These are phyloP conservation scores for Millerozyma acaciae DNA, from an alignment of 805 yeast genomes.

Conservation along the genomic window DNA sequence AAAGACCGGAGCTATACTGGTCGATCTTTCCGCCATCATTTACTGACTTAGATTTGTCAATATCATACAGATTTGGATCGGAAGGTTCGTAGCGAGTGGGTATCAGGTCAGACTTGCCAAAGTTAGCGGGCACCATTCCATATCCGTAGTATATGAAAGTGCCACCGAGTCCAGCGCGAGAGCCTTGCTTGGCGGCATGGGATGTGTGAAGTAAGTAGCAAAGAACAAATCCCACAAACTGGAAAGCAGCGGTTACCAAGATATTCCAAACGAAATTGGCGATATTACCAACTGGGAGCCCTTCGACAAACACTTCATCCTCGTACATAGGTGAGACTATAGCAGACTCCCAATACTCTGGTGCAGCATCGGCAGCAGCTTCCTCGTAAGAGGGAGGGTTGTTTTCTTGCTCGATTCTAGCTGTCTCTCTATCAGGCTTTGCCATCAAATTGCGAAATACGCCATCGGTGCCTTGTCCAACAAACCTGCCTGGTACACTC, in stretches of 20 bases:
- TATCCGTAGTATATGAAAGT: slow-evolving; percentile 69
- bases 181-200: slow-evolving; percentile 95
- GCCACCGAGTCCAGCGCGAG: slow-evolving; percentile 85
- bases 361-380: slow-evolving; percentile 90
- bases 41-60: slow-evolving; percentile 23
- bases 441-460: slow-evolving; percentile 91
- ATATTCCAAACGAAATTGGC: slow-evolving; percentile 88
- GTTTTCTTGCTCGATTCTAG: slow-evolving; percentile 39
- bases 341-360: slow-evolving; percentile 95
- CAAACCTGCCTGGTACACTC: slow-evolving; percentile 40
- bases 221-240: slow-evolving; percentile 85
- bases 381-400: slow-evolving; percentile 89
- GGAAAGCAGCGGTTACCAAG: slow-evolving; percentile 86
- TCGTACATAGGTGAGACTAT: slow-evolving; percentile 73
- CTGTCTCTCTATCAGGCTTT: slow-evolving; percentile 62
- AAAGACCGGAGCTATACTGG: slow-evolving; percentile 25
- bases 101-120: slow-evolving; percentile 32
- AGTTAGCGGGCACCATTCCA: slow-evolving; percentile 35
- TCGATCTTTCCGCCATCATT: slow-evolving; percentile 23
- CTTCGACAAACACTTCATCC: slow-evolving; percentile 92
- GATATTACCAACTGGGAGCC: slow-evolving; percentile 91
- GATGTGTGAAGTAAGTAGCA: slow-evolving; percentile 92
- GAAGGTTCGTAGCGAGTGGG: slow-evolving; percentile 32
- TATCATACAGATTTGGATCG: slow-evolving; percentile 32
- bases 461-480: slow-evolving; percentile 66